Evolutionary conservation across 2,329 filamentous ascomycete species (phyloP).

Genomic region (Sclerotinia nivalis): DNA sequence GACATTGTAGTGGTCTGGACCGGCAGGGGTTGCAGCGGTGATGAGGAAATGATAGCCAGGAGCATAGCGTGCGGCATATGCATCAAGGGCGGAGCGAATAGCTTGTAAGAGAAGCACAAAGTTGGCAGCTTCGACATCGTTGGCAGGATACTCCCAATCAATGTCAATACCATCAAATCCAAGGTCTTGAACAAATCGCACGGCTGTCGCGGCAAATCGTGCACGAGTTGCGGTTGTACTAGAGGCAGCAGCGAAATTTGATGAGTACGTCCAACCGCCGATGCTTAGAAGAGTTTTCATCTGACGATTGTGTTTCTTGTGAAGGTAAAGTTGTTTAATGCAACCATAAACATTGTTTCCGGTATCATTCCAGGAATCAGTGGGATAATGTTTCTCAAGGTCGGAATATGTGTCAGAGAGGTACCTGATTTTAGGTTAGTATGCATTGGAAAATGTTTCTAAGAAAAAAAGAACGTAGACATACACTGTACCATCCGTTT

Average conservation of each 20-base stretch:
- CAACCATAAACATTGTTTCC: conserved; percentile 78
- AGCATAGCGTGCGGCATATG: conserved; percentile 49
- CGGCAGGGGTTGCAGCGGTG: conserved; percentile 55
- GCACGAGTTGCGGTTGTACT: conserved; percentile 61
- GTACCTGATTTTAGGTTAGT: conserved; percentile 45
- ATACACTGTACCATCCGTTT: conserved; percentile 69
- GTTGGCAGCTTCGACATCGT: conserved; percentile 36
- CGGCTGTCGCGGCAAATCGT: conserved; percentile 68
- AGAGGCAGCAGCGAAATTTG: conserved; percentile 69
- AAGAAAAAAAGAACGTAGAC: conserved; percentile 30
- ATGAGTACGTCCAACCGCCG: conserved; percentile 83
- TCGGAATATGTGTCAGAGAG: conserved; percentile 72
- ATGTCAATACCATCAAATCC: conserved; percentile 57
- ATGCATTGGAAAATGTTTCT: neutral
- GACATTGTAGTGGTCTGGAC: conserved; percentile 49
- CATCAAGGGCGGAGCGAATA: conserved; percentile 48
- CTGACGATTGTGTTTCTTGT: conserved; percentile 76
- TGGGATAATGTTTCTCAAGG: conserved; percentile 73
- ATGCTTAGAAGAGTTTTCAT: conserved; percentile 79
- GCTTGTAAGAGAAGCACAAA: conserved; percentile 41
- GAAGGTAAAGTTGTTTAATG: conserved; percentile 73
- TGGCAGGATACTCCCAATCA: conserved; percentile 37
- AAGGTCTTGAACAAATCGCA: conserved; percentile 70
- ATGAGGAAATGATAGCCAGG: conserved; percentile 54
- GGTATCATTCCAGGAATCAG: conserved; percentile 66